Base-by-base conservation (phyloP, 768 basidiomycete species). In the Tulasnella sp. region DNA sequence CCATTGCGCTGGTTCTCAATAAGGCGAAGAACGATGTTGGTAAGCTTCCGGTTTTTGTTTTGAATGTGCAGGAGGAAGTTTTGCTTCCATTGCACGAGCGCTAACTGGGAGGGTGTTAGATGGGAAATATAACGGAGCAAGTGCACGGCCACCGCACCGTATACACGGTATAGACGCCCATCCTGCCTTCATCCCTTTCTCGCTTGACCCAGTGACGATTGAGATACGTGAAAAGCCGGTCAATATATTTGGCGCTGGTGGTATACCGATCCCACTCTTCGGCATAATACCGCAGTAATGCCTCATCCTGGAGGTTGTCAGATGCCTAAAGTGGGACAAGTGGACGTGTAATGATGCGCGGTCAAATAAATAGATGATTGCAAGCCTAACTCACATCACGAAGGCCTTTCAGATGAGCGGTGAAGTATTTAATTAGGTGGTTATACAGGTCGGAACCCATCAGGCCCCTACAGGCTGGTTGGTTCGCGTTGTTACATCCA, bases 121-220 rank as follows among this genome's bases (percentile, higher is more conserved):
- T 31, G 6, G 34, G 31, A 20, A 7, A 58, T 48, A 31, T 6
- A n/a, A 5, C 44, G 34, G 3, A 72, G 6, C n/a, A 72, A 79
- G 37, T 41, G 31, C 76, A n/a, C 74, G 60, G 76, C 18, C 48
- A 6, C 87, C 93, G 84, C 83, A 97, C 97, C 37, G 97, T 99
- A 85, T 99, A 99, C 28, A 99, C 95, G 0, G 92, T 92, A 87
- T 98, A 99, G 31, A 99, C 94, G 64, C 93, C 93, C 86, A 95
- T 97, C 83, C 97, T 89, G 22, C 98, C 98, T 86, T 99, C 97
- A 83, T 99, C 97, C 84, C 97, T 92, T 85, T 99, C 98, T 77
- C 97, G 90, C 88, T 97, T 97, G 69, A 99, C 97, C 98, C 98
- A 99, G 87, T 99, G 96, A 76, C 97, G 95, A 87, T 99, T 99